These are phyloP conservation scores for Claviceps capensis DNA, from an alignment of 2,329 filamentous ascomycete species.

Conservation along the genomic window DNA sequence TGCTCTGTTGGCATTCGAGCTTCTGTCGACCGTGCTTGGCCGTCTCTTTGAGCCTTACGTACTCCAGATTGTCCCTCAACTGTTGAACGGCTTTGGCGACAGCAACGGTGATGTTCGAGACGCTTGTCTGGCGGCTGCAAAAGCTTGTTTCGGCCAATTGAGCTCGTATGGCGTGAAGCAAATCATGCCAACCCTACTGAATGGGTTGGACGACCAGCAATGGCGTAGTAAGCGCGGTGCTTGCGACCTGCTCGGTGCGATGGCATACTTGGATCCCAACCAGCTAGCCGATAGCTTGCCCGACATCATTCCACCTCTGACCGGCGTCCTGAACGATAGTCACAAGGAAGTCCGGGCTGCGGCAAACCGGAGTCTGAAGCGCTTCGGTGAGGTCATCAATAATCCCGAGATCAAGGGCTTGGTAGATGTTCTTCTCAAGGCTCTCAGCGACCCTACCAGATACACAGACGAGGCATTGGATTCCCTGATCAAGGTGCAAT, in stretches of 20 bases:
- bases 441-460: slow-evolving; percentile 91
- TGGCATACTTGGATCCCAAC: slow-evolving; percentile 95
- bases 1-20: slow-evolving; percentile 77
- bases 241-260: slow-evolving; percentile 89
- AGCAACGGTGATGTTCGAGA: slow-evolving; percentile 79
- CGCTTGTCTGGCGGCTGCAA: slow-evolving; percentile 82
- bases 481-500: slow-evolving; percentile 91
- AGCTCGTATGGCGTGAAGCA: slow-evolving; percentile 95
- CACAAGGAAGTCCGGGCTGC: slow-evolving; percentile 92
- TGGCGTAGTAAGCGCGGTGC: slow-evolving; percentile 99
- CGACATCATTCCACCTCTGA: slow-evolving; percentile 92
- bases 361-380: slow-evolving; percentile 90
- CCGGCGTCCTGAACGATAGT: slow-evolving; percentile 87
- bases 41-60: slow-evolving; percentile 92
- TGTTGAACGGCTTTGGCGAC: slow-evolving; percentile 83
- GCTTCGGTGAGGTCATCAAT: slow-evolving; percentile 95
- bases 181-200: slow-evolving; percentile 79
- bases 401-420: slow-evolving; percentile 94
- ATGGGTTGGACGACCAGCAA: slow-evolving; percentile 86
- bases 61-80: slow-evolving; percentile 84
- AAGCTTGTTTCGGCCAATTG: slow-evolving; percentile 82
- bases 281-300: slow-evolving; percentile 86
- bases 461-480: slow-evolving; percentile 93
- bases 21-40: slow-evolving; percentile 74
- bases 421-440: slow-evolving; percentile 84